Base-by-base conservation (phyloP, 495 filamentous ascomycete genomes). In the Xylaria cubensis region DNA sequence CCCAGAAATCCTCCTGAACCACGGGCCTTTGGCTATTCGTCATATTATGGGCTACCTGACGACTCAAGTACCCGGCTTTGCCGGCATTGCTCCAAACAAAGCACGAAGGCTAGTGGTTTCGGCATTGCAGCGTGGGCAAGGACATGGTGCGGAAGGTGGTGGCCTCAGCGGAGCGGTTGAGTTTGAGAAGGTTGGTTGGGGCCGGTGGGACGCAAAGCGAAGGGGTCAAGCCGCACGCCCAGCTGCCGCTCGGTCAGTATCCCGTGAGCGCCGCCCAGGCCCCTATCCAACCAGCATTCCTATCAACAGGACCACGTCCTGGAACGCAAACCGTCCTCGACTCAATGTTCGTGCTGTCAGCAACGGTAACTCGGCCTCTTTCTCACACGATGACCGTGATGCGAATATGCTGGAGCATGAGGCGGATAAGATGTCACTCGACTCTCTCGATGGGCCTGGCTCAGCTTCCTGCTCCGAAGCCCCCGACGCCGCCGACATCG, bases 161-260 rank as follows among this genome's bases (percentile, higher is more conserved):
- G 93, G 91, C 64, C 86, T 91, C 53, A 82, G 91, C 67, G 90
- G 92, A 74, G 92, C 95, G 67, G 92, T 98, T 67, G 86, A 92
- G 74, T 99, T 98, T 76, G 92, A 97, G 79, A 99, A 99, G 84
- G 92, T 97, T 70, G 96, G 96, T 71, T 99, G 96, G 96, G 96
- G 96, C 62, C 90, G 94, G 59, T 99, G 96, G 96, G 92, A 96
- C 80, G 95, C 95, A 69, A 90, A 88, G 75, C 86, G 87, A 79
- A 89, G 90, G 68, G 93, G 89, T 34, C 90, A 94, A 73, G 82
- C 88, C 17, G 76, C 87, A 61, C 87, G 88, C 69, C 84, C 88
- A 34, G 67, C 73, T 48, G 8, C 50, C n/a, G 73, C 73, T 67
- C 71, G 76, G 74, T 67, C 76, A 72, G 77, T 56, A 82, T 79